Base-by-base conservation (phyloP, 371 early-diverging fungal genomes). In the Chytridium lagenaria region DNA sequence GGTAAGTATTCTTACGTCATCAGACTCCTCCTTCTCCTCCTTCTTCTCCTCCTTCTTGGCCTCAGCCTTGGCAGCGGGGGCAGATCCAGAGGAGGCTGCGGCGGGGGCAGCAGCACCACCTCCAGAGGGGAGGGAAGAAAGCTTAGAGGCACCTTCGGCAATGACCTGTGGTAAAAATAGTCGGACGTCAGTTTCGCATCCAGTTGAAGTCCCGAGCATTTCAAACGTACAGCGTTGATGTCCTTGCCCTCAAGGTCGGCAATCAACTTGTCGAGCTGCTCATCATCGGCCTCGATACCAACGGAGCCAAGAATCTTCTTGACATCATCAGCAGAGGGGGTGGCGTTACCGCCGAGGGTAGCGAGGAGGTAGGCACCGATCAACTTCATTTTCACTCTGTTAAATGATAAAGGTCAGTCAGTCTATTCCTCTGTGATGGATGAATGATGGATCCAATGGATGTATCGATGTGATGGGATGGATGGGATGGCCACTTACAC, bases 351-450 rank as follows among this genome's bases (percentile, higher is more conserved):
- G 85, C 93, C 96, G 85, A 92, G 91, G 81, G 88, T 85, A 82
- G 95, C 92, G 81, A 98, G 93, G 83, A 98, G 90, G 92, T 95
- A 97, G 80, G 98, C 97, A 79, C 96, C 98, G 84, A 98, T 88
- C 87, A 92, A 91, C 91, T 96, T 95, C 98, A 96, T 98, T 51
- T 77, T 75, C 67, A 22, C 57, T 59, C 37, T 15, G 23, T 28
- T n/a, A 15, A 23, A 19, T 44, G 44, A 44, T 44, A 12, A 19
- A 7, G 19, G 44, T 44, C 12, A 44, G 19, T 19, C 12, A 12
- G 7, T 7, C 19, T 44, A 44, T 7, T 12, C 44, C 12, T 44
- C 7, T 44, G 44, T 44, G 44, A 44, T 19, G 44, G 44, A 44
- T 44, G 44, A n/a, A n/a, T n/a, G 44, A 44, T 44, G 44, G 44